phyloP scores from a whole-genome alignment of 1,284 basidiomycete species.

The Sanghuangporus weigelae region DNA sequence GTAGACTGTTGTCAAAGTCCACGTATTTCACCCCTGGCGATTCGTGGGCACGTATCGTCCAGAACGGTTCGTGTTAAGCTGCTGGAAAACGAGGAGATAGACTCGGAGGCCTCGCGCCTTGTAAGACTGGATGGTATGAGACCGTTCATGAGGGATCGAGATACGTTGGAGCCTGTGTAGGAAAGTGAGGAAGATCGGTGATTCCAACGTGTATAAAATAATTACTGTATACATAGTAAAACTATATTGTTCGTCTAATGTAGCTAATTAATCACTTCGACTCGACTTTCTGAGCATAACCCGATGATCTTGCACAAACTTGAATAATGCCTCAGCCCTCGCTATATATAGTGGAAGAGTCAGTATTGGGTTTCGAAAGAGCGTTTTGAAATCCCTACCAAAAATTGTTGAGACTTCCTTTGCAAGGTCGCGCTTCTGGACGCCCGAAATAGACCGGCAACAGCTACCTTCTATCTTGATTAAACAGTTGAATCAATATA shows the following conservation, averaged over 20 bases:
- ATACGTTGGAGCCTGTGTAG: not conserved
- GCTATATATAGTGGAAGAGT: slow-evolving; percentile 12
- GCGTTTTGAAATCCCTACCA: slow-evolving; percentile 37
- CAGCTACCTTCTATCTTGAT: slow-evolving; percentile 54
- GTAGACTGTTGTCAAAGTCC: too few species aligned
- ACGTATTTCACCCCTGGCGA: too few species aligned
- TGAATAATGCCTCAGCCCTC: slow-evolving; percentile 25
- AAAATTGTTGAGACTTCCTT: slow-evolving; percentile 73
- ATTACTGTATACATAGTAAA: not conserved
- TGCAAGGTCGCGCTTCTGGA: slow-evolving; percentile 74
- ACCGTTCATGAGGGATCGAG: not conserved
- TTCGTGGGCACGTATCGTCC: not conserved
- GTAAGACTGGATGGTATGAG: not conserved
- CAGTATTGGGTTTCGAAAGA: not conserved
- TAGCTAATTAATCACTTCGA: slow-evolving; percentile 11
- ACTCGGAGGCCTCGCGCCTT: not conserved
- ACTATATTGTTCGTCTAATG: not conserved
- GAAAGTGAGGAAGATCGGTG: not conserved
- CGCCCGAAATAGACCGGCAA: slow-evolving; percentile 60
- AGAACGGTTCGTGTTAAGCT: not conserved
- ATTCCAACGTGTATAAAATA: not conserved
- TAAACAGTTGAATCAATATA: slow-evolving; percentile 49
- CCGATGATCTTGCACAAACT: slow-evolving; percentile 31
- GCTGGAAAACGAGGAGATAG: not conserved
- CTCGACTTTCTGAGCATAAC: slow-evolving; percentile 25